Evolutionary conservation across 495 filamentous ascomycete genomes (phyloP), one percentile per base, ranked within the genome.

Genomic region (Penicillium silybi): DNA sequence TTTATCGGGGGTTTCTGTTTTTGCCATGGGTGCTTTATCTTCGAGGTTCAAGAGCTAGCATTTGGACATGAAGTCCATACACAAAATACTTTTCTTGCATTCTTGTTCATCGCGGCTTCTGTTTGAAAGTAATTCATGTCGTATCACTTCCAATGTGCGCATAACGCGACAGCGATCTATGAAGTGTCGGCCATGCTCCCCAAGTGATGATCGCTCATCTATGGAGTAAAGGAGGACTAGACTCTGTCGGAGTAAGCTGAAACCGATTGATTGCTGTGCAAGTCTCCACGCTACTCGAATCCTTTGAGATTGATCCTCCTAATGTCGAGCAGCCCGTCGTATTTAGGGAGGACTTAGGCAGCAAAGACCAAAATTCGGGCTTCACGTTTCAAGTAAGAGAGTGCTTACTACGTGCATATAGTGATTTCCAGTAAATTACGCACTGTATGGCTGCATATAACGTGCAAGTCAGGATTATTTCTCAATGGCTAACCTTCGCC

Each of bases 1-100:
- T 54, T 45, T 55, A 48, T 42, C 48, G 52, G 41, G 50, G 50
- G 29, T 41, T 52, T 57, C 48, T 60, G 46, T 46, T 35, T 35
- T 60, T 44, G 23, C 38, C 48, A 50, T 50, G 13, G 49, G 57
- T 55, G 48, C 45, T 52, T 39, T 40, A 43, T 48, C 35, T 47
- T 41, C 29, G 29, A 49, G 15, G 45, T 52, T 48, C 46, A 40
- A 52, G 46, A 42, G 44, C 11, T 55, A 55, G 57, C 57, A 55
- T 55, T 59, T 44, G 48, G 44, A 45, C 51, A 35, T 32, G 40
- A 49, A 11, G 16, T 52, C 46, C 48, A 52, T 59, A 52, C 41
- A 47, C 40, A 46, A 52, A 58, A 44, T 41, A 40, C 19, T 49
- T 22, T 18, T 27, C 11, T 48, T 48, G 18, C 41, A 39, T 8